phyloP scores from a whole-genome alignment of 257 asterid species.

The Przewalskia tangutica region DNA sequence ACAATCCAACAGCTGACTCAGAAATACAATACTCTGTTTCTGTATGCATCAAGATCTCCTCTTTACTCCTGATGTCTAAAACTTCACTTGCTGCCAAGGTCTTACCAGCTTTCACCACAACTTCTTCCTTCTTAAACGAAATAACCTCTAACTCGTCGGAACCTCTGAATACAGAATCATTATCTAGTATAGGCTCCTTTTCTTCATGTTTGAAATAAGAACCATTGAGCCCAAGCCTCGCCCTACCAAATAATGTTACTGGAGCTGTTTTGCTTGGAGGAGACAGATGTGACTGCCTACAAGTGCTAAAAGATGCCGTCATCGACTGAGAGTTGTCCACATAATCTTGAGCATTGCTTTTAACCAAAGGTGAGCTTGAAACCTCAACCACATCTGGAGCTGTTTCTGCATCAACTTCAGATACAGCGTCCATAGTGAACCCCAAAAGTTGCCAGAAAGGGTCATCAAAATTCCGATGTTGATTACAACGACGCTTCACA shows the following conservation, averaged over 20 bases:
- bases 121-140: constrained; percentile 16
- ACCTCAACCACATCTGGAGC: constrained; percentile 21
- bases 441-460: constrained; percentile 57
- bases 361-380: constrained; percentile 15
- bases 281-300: constrained; percentile 36
- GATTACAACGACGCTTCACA: constrained; percentile 45
- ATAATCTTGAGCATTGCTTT: constrained; percentile 20
- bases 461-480: constrained; percentile 25
- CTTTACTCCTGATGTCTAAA: neutral
- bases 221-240: constrained; percentile 43
- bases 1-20: constrained; percentile 25
- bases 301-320: constrained; percentile 27
- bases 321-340: constrained; percentile 23
- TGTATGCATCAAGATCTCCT: neutral
- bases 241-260: constrained; percentile 80
- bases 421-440: constrained; percentile 24
- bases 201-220: constrained; percentile 21
- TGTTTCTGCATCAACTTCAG: constrained; percentile 4
- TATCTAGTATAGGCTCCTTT: constrained; percentile 8
- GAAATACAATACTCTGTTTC: constrained; percentile 9
- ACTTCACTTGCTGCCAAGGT: neutral
- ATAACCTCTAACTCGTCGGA: constrained; percentile 18
- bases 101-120: constrained; percentile 16
- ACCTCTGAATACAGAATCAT: constrained; percentile 13
- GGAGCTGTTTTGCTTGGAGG: constrained; percentile 43